Conservation (phyloP, 208 protist species). For the Trypanosoma congolense region DNA sequence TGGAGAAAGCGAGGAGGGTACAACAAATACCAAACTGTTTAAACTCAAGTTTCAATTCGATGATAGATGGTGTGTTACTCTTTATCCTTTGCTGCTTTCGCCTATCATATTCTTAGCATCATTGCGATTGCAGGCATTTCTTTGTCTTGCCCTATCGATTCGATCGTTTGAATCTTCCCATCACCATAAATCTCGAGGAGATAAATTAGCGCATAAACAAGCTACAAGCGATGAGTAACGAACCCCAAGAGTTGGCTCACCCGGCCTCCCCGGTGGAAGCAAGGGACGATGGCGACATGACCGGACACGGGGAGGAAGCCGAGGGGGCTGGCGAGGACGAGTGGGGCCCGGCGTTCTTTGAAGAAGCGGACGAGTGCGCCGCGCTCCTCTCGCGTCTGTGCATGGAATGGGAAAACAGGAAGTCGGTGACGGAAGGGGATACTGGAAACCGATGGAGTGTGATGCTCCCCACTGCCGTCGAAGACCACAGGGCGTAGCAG, state of each 20-base stretch:
- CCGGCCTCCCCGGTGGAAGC: not conserved
- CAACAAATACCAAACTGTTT: too few relatives aligned
- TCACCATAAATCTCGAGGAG: too few relatives aligned
- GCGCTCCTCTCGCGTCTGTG: slow-evolving; percentile 34
- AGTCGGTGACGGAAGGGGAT: slow-evolving; percentile 2
- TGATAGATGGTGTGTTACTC: too few relatives aligned
- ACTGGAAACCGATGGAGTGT: not conserved
- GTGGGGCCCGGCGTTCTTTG: slow-evolving; percentile 71
- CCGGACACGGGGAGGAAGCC: slow-evolving; percentile 4
- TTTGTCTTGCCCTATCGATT: too few relatives aligned
- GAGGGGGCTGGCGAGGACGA: slow-evolving; percentile 33
- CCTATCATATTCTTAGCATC: too few relatives aligned
- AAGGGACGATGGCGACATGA: not conserved
- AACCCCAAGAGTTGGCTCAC: not conserved
- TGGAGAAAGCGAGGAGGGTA: too few relatives aligned
- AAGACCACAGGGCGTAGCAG: slow-evolving; percentile 60
- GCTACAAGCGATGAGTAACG: too few relatives aligned
- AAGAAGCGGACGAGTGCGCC: slow-evolving; percentile 56
- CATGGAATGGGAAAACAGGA: not conserved
- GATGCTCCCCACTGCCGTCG: slow-evolving; percentile 49
- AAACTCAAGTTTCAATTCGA: too few relatives aligned
- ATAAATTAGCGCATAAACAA: too few relatives aligned
- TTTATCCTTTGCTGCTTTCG: too few relatives aligned
- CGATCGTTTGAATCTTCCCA: too few relatives aligned
- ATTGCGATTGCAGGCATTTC: too few relatives aligned